These are phyloP conservation scores for Claviceps fusiformis DNA, from an alignment of 2,329 filamentous ascomycete species.

Conservation along the genomic window DNA sequence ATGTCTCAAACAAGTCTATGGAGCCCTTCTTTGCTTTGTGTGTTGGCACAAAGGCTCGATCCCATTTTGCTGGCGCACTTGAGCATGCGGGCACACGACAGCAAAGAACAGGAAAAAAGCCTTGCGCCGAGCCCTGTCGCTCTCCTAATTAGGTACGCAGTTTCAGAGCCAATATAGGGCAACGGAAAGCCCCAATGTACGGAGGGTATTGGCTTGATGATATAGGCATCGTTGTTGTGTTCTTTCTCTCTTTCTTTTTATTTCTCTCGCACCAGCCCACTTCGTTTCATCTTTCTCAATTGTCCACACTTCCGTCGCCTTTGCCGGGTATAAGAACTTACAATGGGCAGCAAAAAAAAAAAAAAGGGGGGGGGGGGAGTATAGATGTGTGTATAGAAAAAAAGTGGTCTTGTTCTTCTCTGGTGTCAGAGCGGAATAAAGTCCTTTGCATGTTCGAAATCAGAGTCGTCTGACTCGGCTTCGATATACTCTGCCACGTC, in stretches of 20 bases:
- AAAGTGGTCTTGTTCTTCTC: background rate
- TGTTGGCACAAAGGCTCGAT: background rate
- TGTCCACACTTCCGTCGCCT: background rate
- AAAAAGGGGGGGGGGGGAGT: too few species aligned
- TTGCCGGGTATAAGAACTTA: conserved; percentile 1
- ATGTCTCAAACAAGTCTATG: background rate
- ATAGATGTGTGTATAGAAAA: too few species aligned
- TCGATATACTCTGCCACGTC: conserved; percentile 53
- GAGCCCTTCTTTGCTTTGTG: background rate
- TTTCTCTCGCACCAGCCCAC: background rate
- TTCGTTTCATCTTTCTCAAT: background rate
- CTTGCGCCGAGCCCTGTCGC: background rate
- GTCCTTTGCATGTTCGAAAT: conserved; percentile 45
- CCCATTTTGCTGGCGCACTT: background rate
- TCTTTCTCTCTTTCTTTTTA: too few species aligned
- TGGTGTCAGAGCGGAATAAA: conserved; percentile 32
- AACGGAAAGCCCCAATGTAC: background rate
- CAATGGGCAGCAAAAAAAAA: background rate
- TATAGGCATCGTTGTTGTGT: background rate
- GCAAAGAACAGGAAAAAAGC: background rate
- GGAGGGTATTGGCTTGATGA: background rate
- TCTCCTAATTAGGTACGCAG: background rate
- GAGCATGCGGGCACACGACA: background rate
- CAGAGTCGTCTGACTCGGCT: conserved; percentile 38
- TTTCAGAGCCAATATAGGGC: background rate